phyloP scores from a whole-genome alignment of 805 yeast species.

The Starmerella scarabaei region DNA sequence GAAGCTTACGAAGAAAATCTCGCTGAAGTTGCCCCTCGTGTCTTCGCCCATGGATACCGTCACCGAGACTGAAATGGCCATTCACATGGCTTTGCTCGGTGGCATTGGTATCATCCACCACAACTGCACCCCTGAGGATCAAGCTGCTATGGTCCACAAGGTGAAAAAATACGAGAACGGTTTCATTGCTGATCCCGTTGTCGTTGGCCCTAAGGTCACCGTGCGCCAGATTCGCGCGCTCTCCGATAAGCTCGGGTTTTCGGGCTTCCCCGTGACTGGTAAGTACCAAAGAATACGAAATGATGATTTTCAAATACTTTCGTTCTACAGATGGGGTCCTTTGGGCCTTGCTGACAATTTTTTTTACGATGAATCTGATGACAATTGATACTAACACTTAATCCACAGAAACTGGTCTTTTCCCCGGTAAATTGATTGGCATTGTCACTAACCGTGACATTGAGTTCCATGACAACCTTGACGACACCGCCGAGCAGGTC shows the following conservation, averaged over 20 bases:
- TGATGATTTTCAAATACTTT: slow-evolving; percentile 47
- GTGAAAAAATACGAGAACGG: slow-evolving; percentile 97
- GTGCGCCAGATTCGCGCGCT: slow-evolving; percentile 68
- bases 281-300: slow-evolving; percentile 37
- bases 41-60: slow-evolving; percentile 99
- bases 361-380: slow-evolving; percentile 27
- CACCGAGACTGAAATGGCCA: slow-evolving; percentile 95
- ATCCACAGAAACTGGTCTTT: slow-evolving; percentile 60
- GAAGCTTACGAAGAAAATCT: slow-evolving; percentile 78
- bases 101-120: slow-evolving; percentile 98
- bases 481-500: slow-evolving; percentile 51
- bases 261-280: slow-evolving; percentile 99
- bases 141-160: slow-evolving; percentile 94
- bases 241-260: slow-evolving; percentile 68
- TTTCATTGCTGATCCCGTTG: slow-evolving; percentile 88
- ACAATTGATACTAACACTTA: slow-evolving; percentile 25
- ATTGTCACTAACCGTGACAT: slow-evolving; percentile 94
- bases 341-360: slow-evolving; percentile 74
- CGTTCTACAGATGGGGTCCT: slow-evolving; percentile 95
- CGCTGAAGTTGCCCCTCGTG: slow-evolving; percentile 85
- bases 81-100: slow-evolving; percentile 94
- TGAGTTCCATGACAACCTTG: slow-evolving; percentile 75
- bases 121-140: slow-evolving; percentile 92
- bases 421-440: slow-evolving; percentile 85
- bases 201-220: slow-evolving; percentile 59